A percentile compares a stretch with the other conserved stretches of the same genome.
Evolutionary conservation across 495 filamentous ascomycete genomes (phyloP).

Genomic region (Lepidopterella palustris): DNA sequence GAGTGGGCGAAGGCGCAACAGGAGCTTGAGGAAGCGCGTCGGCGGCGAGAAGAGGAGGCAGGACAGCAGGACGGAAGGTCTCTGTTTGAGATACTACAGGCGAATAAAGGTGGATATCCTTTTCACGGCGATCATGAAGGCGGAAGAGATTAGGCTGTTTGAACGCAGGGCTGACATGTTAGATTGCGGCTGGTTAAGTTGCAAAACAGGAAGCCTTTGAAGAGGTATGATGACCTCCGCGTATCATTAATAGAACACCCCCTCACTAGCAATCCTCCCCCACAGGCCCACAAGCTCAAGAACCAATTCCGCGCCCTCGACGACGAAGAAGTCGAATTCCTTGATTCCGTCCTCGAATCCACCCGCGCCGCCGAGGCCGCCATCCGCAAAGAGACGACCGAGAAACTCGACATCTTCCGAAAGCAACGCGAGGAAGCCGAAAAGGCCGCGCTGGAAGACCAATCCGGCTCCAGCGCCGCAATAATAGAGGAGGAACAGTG

Average conservation of each 20-base stretch:
- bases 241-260: background rate
- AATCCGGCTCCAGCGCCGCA: constrained; percentile 28
- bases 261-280: constrained; percentile 35
- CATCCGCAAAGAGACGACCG: constrained; percentile 65
- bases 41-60: constrained; percentile 51
- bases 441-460: constrained; percentile 42
- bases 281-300: constrained; percentile 53
- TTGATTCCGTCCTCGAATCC: constrained; percentile 68
- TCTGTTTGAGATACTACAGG: constrained; percentile 80
- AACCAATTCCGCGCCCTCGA: constrained; percentile 94
- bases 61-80: constrained; percentile 59
- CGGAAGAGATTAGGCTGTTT: no score
- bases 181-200: constrained; percentile 49
- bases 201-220: constrained; percentile 97
- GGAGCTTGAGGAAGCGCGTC: constrained; percentile 64
- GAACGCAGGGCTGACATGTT: constrained; percentile 46
- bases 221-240: constrained; percentile 41
- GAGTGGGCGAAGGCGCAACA: constrained; percentile 72
- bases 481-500: constrained; percentile 39
- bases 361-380: constrained; percentile 64
- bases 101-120: constrained; percentile 77
- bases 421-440: constrained; percentile 62
- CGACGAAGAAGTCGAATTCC: constrained; percentile 88
- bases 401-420: constrained; percentile 65
- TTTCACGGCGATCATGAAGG: no score